Evolutionary conservation across 2,329 filamentous ascomycete genomes (phyloP), one percentile per base, ranked within the genome.

Genomic region (Ophioceras dolichostomum): DNA sequence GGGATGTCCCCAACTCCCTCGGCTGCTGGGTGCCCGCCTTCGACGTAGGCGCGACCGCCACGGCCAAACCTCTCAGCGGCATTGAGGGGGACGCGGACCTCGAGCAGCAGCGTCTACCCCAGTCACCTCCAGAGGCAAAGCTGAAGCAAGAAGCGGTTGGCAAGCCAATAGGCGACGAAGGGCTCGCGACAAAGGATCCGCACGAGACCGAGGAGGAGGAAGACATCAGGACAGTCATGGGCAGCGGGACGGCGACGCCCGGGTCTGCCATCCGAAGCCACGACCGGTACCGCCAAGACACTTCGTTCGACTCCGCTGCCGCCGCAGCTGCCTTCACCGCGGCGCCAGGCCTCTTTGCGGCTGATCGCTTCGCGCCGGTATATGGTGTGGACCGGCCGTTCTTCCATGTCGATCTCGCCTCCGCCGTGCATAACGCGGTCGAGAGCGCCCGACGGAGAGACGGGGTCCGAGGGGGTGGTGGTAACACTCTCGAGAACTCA

Each of bases 361-460:
- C n/a, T n/a, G n/a, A n/a, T n/a, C n/a, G n/a, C n/a, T n/a, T n/a
- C n/a, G n/a, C n/a, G n/a, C n/a, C n/a, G n/a, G n/a, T n/a, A n/a
- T n/a, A n/a, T n/a, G n/a, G n/a, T n/a, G n/a, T 39, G 10, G 37
- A 39, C 8, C 18, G 37, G 8, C 37, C 37, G 7, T 39, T 39
- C 27, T 39, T 39, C 31, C 37, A 39, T 12, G 20, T 39, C 9
- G 37, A 39, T 17, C 32, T 39, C 3, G 26, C 28, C 13, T 34
- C 37, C 4, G 37, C 37, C 10, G 37, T 35, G 17, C 16, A 31
- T 14, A 34, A 16, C 20, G 37, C 37, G 8, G 37, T 34, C 4
- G 32, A 34, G n/a, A 22, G 32, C 16, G 37, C 32, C 5, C n/a
- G 19, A 14, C 21, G 32, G n/a, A 27, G 32, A 17, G 37, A 39